These are phyloP conservation scores for Russula lepida DNA, from an alignment of 768 basidiomycete genomes.

Conservation along the genomic window DNA sequence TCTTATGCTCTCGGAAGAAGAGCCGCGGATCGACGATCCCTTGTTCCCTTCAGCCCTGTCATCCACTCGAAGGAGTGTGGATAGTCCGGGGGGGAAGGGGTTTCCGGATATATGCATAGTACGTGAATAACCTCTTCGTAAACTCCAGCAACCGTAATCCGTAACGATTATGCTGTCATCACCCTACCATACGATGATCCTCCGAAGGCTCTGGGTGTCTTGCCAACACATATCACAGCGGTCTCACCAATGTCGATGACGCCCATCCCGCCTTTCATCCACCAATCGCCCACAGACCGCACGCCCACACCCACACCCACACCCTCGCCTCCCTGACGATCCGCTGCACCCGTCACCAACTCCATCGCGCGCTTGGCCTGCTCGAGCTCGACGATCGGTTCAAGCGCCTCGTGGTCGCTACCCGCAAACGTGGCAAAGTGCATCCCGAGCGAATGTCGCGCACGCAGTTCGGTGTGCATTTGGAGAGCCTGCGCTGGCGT, in stretches of 20 bases:
- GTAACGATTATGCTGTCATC: neutral
- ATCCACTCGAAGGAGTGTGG: no score
- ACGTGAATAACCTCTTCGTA: no score
- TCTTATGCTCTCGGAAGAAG: no score
- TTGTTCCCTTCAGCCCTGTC: no score
- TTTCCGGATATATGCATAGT: no score
- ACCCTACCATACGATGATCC: neutral
- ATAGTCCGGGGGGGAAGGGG: no score
- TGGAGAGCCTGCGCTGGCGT: slow-evolving; percentile 35
- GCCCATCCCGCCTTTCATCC: slow-evolving; percentile 30
- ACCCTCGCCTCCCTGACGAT: neutral
- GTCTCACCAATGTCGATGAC: slow-evolving; percentile 31
- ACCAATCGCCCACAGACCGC: slow-evolving; percentile 23
- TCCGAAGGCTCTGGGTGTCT: neutral
- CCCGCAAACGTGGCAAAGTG: slow-evolving; percentile 41
- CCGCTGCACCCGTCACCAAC: slow-evolving; percentile 21
- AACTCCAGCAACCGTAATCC: no score
- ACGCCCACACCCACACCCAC: neutral
- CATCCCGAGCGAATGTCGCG: slow-evolving; percentile 33
- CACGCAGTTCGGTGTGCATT: slow-evolving; percentile 32
- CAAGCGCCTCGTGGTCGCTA: slow-evolving; percentile 33
- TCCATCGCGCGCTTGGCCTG: slow-evolving; percentile 30
- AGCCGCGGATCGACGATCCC: no score
- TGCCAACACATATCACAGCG: slow-evolving; percentile 27
- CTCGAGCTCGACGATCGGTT: slow-evolving; percentile 31